Conservation (phyloP, 1,139 yeast species). For the Hemisphaericaspora xylanilytica region DNA sequence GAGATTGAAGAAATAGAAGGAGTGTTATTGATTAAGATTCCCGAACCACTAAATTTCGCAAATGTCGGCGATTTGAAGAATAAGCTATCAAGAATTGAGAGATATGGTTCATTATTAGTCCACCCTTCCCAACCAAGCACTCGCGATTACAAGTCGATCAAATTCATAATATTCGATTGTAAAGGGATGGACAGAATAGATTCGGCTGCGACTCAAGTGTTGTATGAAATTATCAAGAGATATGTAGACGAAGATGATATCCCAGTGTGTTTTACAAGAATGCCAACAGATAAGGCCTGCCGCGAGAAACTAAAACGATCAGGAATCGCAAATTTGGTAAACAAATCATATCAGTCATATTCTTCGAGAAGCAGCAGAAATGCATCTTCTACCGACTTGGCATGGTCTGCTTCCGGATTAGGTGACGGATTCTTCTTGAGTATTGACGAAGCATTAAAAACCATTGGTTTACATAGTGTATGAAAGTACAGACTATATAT, state of each 20-base stretch:
- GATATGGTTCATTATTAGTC: constrained; percentile 75
- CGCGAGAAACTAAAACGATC: constrained; percentile 22
- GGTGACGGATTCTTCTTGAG: constrained; percentile 35
- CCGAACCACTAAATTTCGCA: constrained; percentile 91
- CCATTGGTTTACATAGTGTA: constrained; percentile 10
- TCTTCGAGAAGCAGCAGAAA: constrained; percentile 10
- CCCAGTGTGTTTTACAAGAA: constrained; percentile 26
- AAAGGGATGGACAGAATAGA: constrained; percentile 35
- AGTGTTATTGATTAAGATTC: constrained; percentile 78
- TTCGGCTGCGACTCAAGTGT: constrained; percentile 31
- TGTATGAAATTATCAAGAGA: constrained; percentile 26
- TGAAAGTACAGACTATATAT: background rate
- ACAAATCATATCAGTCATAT: constrained; percentile 13
- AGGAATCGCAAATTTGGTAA: constrained; percentile 26
- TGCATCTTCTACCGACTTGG: constrained; percentile 3
- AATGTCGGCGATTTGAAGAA: constrained; percentile 81
- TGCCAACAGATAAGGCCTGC: constrained; percentile 21
- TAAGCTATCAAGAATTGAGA: constrained; percentile 71
- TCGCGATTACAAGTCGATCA: constrained; percentile 22
- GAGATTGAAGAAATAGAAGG: constrained; percentile 66
- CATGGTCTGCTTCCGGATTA: constrained; percentile 20
- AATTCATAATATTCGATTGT: constrained; percentile 30
- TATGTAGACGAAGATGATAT: constrained; percentile 22
- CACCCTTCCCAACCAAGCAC: constrained; percentile 58
- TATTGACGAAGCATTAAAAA: constrained; percentile 30